Conservation (phyloP, 179 eudicot genomes). For the Gypsophila paniculata region DNA sequence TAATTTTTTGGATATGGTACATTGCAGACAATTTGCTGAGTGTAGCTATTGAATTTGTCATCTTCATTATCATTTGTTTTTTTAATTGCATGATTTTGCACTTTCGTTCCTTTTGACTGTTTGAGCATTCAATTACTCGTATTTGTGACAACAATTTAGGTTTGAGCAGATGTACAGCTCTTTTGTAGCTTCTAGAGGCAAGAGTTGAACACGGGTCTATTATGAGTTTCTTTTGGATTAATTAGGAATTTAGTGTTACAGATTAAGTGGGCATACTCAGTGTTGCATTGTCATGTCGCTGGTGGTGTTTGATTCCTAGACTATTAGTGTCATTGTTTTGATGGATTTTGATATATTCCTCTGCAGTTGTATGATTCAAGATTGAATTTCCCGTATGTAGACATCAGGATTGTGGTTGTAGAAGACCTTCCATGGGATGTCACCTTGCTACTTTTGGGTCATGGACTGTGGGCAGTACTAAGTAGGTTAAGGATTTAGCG, state of each 20-base stretch:
- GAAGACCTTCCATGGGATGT: slow-evolving; percentile 15
- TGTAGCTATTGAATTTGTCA: background rate
- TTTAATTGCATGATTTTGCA: background rate
- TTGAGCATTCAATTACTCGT: background rate
- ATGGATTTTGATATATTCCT: background rate
- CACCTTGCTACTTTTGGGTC: slow-evolving; percentile 6
- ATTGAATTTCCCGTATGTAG: slow-evolving; percentile 6
- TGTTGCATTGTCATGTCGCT: background rate
- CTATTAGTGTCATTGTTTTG: background rate
- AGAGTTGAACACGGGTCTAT: background rate
- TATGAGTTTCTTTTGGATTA: background rate
- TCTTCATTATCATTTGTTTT: background rate
- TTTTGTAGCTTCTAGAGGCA: background rate
- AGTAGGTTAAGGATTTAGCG: slow-evolving; percentile 15
- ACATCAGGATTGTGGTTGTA: slow-evolving; percentile 16
- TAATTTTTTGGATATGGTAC: background rate
- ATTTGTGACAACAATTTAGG: background rate
- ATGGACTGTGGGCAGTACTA: background rate
- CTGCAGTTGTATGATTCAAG: slow-evolving; percentile 20
- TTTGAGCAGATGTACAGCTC: background rate
- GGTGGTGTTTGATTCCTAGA: background rate
- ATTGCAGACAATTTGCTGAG: background rate
- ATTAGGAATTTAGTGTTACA: background rate
- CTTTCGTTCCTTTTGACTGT: background rate
- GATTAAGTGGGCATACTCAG: background rate